Conservation (phyloP, 208 protist species). For the Histomonas meleagridis region DNA sequence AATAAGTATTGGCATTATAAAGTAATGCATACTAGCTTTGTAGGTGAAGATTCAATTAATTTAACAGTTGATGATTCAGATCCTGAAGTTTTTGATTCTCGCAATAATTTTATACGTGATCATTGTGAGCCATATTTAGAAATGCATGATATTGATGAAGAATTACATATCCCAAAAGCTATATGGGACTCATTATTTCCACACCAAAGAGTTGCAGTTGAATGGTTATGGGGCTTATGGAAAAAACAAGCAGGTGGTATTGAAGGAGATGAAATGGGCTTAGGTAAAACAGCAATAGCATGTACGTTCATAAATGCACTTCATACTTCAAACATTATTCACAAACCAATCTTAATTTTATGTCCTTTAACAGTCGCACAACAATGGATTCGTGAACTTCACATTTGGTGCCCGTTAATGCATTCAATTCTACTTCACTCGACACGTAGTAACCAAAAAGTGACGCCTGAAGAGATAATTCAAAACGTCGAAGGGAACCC, state of each 20-base stretch:
- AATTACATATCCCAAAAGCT: conserved; percentile 44
- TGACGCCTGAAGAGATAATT: background rate
- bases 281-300: conserved; percentile 79
- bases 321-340: conserved; percentile 49
- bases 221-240: conserved; percentile 83
- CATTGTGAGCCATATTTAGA: background rate
- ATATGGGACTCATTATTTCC: conserved; percentile 50
- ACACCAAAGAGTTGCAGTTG: conserved; percentile 66
- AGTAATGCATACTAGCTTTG: background rate
- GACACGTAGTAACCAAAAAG: conserved; percentile 42
- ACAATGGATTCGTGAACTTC: conserved; percentile 73
- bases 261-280: conserved; percentile 55
- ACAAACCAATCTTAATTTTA: conserved; percentile 68
- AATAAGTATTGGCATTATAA: conserved; percentile 28
- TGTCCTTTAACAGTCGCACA: conserved; percentile 48
- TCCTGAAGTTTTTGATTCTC: background rate
- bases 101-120: background rate
- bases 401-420: conserved; percentile 63
- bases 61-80: conserved; percentile 22
- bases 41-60: conserved; percentile 18
- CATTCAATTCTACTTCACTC: conserved; percentile 67
- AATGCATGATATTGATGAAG: background rate
- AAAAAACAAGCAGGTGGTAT: conserved; percentile 65
- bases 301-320: conserved; percentile 71
- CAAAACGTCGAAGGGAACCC: background rate